These are phyloP conservation scores for Globisporangium polare DNA, from an alignment of 352 stramenopile species.

Conservation along the genomic window DNA sequence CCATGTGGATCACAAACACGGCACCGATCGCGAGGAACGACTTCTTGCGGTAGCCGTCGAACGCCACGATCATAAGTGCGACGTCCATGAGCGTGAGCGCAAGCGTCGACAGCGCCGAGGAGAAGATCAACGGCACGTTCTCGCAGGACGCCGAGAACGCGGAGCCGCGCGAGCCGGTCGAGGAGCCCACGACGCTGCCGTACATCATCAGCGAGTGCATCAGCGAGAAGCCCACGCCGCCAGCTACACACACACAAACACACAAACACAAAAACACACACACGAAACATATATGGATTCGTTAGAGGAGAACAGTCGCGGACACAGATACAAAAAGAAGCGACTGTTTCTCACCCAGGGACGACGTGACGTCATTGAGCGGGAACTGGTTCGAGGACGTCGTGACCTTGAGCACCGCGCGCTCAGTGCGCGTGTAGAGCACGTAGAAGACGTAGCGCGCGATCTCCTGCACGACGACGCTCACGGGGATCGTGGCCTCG, in stretches of 20 bases:
- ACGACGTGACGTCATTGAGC: conserved; percentile 83
- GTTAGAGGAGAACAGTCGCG: background rate
- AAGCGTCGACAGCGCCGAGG: conserved; percentile 59
- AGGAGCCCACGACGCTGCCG: conserved; percentile 67
- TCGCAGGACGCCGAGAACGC: conserved; percentile 74
- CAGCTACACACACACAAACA: conserved; percentile 30
- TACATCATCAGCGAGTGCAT: conserved; percentile 88
- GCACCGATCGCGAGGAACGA: conserved; percentile 38
- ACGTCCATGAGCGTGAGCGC: conserved; percentile 76
- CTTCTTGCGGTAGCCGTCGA: conserved; percentile 73
- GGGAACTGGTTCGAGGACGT: conserved; percentile 74
- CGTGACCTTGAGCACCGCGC: conserved; percentile 70
- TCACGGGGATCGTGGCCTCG: conserved; percentile 65
- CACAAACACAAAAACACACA: no score
- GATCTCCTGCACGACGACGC: conserved; percentile 65
- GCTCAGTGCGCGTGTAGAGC: conserved; percentile 73
- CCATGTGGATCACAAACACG: conserved; percentile 71
- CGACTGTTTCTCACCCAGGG: conserved; percentile 32
- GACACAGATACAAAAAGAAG: background rate
- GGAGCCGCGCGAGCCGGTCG: conserved; percentile 59
- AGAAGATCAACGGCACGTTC: conserved; percentile 68
- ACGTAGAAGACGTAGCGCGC: conserved; percentile 72
- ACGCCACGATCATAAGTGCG: conserved; percentile 79
- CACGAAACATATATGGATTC: background rate
- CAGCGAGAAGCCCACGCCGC: conserved; percentile 72